Percentiles rank a stretch among this genome's conserved stretches.
These are phyloP conservation scores for Fusarium pseudonygamai DNA, from an alignment of 2,329 filamentous ascomycete species.

Conservation along the genomic window DNA sequence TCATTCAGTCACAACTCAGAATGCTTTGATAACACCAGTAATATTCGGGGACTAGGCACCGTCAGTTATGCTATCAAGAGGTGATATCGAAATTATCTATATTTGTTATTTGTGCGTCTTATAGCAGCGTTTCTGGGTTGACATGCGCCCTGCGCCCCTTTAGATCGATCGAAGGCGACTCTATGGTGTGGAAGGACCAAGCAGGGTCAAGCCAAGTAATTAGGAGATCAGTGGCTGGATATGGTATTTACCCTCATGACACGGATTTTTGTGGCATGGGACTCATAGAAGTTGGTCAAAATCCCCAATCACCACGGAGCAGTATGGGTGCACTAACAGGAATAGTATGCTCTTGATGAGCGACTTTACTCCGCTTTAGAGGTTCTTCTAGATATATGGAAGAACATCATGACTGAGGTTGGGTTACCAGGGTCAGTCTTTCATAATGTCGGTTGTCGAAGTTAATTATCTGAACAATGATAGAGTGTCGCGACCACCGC, in stretches of 20 bases:
- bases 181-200: accelerated
- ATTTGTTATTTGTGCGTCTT: background rate
- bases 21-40: no score
- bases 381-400: slow-evolving; percentile 3
- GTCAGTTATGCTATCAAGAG: background rate
- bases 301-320: accelerated
- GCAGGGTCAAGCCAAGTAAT: background rate
- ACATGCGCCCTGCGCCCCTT: slow-evolving; percentile 3
- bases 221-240: background rate
- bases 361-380: background rate
- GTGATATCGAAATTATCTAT: background rate
- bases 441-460: accelerated
- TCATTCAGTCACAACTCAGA: background rate
- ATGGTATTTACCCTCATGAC: background rate
- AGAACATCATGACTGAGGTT: background rate
- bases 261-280: background rate
- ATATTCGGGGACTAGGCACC: background rate
- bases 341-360: accelerated
- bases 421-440: slow-evolving; percentile 2
- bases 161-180: accelerated
- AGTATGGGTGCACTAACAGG: background rate
- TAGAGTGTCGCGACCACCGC: background rate
- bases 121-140: background rate
- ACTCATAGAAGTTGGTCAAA: slow-evolving; percentile 13
- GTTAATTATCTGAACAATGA: accelerated